Evolutionary conservation across 2,329 filamentous ascomycete species (phyloP).

Genomic region (Phialophora chinensis): DNA sequence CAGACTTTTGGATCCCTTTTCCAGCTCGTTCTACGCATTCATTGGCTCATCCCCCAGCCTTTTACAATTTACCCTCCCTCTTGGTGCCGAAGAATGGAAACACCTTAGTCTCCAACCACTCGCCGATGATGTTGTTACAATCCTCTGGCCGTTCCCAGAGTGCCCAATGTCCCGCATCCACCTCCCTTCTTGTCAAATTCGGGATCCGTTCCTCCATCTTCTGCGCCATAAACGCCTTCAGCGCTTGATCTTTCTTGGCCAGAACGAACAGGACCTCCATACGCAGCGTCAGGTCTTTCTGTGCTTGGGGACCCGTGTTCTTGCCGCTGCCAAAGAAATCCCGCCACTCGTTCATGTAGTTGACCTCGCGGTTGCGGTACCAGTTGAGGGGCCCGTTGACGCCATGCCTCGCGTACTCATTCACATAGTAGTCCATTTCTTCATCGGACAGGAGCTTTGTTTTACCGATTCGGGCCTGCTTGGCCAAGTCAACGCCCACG

Average conservation of each 20-base stretch:
- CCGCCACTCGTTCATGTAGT: constrained; percentile 74
- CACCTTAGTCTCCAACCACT: constrained; percentile 69
- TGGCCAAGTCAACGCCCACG: constrained; percentile 69
- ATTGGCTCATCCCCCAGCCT: background rate
- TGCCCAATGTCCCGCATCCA: constrained; percentile 81
- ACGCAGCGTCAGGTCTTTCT: constrained; percentile 20
- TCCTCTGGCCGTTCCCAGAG: constrained; percentile 73
- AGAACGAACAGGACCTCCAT: constrained; percentile 70
- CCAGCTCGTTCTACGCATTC: background rate
- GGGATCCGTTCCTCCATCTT: constrained; percentile 68
- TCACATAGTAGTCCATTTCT: constrained; percentile 78
- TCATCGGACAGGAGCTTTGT: constrained; percentile 64
- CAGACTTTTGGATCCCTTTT: background rate
- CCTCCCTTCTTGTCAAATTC: constrained; percentile 70
- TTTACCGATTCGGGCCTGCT: constrained; percentile 62
- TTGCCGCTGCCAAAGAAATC: constrained; percentile 39
- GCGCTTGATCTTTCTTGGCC: constrained; percentile 71
- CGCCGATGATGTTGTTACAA: constrained; percentile 70
- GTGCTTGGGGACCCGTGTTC: constrained; percentile 17
- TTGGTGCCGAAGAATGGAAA: constrained; percentile 47
- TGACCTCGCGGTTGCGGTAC: constrained; percentile 78
- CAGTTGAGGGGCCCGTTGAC: constrained; percentile 83
- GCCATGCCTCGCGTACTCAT: constrained; percentile 73
- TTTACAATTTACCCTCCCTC: constrained; percentile 43
- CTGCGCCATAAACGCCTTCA: constrained; percentile 72